phyloP scores from a whole-genome alignment of 805 yeast genomes.

The Saccharomycopsis javanensis region DNA sequence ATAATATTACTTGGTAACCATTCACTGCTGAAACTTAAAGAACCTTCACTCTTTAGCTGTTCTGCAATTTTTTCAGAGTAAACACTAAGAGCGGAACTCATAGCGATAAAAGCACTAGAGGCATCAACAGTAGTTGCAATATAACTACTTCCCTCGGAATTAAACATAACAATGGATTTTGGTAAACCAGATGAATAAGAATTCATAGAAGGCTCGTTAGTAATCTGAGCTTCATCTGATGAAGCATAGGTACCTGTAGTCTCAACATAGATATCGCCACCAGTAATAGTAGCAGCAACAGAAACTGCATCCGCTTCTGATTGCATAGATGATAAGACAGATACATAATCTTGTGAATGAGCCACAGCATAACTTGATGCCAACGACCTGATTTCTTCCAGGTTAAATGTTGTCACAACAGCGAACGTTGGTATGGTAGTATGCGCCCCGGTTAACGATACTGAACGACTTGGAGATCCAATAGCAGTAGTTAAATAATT shows the following conservation, averaged over 20 bases:
- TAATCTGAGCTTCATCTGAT: not conserved
- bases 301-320: not conserved
- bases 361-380: not conserved
- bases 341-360: not conserved
- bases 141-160: slow-evolving; percentile 12
- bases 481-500: not conserved
- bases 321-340: not conserved
- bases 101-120: slow-evolving; percentile 2
- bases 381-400: not conserved
- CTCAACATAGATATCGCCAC: not conserved
- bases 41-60: not conserved
- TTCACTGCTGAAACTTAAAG: slow-evolving; percentile 1
- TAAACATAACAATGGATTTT: slow-evolving; percentile 11
- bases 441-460: not conserved
- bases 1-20: slow-evolving; percentile 40
- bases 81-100: not conserved
- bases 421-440: not conserved
- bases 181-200: not conserved
- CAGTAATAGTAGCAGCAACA: not conserved
- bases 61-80: not conserved
- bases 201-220: not conserved
- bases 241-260: not conserved
- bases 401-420: not conserved
- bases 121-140: slow-evolving; percentile 16
- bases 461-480: not conserved